Base-by-base conservation (phyloP, 805 yeast genomes). In the Kodamaea fukazawae region DNA sequence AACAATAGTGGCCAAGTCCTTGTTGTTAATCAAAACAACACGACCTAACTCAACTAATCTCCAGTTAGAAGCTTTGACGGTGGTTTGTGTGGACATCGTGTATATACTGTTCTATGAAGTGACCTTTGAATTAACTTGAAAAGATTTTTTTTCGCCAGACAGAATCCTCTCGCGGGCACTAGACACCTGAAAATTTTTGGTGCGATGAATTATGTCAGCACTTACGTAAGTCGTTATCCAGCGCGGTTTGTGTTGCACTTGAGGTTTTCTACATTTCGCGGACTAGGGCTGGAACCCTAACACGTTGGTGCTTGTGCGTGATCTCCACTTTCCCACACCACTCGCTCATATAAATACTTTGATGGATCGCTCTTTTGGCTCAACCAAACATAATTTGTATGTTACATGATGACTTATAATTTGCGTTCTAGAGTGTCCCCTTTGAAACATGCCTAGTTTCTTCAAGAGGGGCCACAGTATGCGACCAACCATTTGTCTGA, bases 1-100 rank as follows among this genome's bases (percentile, higher is more conserved):
- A 67, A 90, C 98, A 65, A 93, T 83, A 70, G 96, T 78, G 65
- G 98, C 99, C 69, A 93, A 82, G 76, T 88, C 86, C 74, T 83
- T 79, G 83, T 81, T 79, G 70, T 67, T 56, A 70, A 91, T 70
- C 68, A 91, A 84, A 72, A 90, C 96, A 70, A 93, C 86, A 80
- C 99, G 96, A 74, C 99, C 99, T 70, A 90, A 86, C 82, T 91
- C 96, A 73, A 93, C 99, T 69, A 81, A 82, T 86, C 96, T 88
- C 98, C 98, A 93, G 91, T 86, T 86, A 73, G 96, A 79, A 71
- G 96, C 86, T 79, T 87, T 85, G 73, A 93, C 93, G 70, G 85
- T 73, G 69, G 88, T 51, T 53, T 57, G 50, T 42, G 60, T 42
- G 47, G 68, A 62, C 66, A 63, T 62, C 35, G 42, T 39, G 23